Base-by-base conservation (phyloP, 1,139 yeast genomes). In the Geotrichum reessii region DNA sequence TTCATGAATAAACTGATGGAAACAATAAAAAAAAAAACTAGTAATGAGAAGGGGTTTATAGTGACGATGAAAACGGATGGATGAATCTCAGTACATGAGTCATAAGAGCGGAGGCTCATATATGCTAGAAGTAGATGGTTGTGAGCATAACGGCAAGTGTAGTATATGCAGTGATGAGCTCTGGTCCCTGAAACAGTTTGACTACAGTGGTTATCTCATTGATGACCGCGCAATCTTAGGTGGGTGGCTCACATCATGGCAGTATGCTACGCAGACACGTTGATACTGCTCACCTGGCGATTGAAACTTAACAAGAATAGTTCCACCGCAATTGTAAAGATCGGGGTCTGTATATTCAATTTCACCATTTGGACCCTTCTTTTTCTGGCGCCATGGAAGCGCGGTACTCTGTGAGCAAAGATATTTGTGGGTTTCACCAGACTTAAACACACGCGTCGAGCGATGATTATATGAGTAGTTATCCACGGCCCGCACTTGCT, bases 341-440 rank as follows among this genome's bases (percentile, higher is more conserved):
- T 54, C 57, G 6, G 57, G 57, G 44, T 57, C 60, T 1, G 52
- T 47, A 47, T 54, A 50, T 27, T 49, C 53, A 7, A 47, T 47
- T 25, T 53, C 56, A 6, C 52, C 57, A 24, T 48, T 49, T 19
- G 57, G 53, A 8, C 52, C 52, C 48, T 53, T 50, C 50, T 56
- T 56, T 55, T 57, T 57, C 25, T 57, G 57, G 19, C 57, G 28
- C 60, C 60, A 57, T 1, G 60, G 60, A 5, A 57, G 53, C 7
- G 60, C 57, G 8, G 57, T 54, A 19, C 57, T 53, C 25, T 57
- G 60, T 22, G 60, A 57, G 22, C 60, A 57, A n/a, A 57, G 47
- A 37, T 57, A 57, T 28, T 57, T 57, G 57, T 57, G 60, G 11
- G 60, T 57, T 37, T 57, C 60, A 14, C 60, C 60, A 27, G 57